Percentiles rank a stretch among this genome's conserved stretches.
Evolutionary conservation across 768 basidiomycete species (phyloP).

Genomic region (Antrodiella citrinella): DNA sequence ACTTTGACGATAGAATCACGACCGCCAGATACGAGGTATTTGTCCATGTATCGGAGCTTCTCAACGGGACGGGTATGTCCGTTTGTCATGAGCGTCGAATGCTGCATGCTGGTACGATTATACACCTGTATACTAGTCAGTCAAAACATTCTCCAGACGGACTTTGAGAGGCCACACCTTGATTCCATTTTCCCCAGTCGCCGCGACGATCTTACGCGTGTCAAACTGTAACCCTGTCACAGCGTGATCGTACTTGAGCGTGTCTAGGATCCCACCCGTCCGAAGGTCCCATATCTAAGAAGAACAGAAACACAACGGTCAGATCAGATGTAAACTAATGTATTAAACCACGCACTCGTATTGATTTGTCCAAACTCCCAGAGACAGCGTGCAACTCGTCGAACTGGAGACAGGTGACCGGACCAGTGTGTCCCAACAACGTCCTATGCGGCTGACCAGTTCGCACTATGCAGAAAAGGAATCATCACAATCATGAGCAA

Average conservation of each 20-base stretch:
- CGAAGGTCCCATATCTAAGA: constrained; percentile 95
- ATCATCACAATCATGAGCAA: background rate
- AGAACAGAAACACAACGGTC: constrained; percentile 1
- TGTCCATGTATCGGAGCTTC: constrained; percentile 90
- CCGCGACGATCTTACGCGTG: constrained; percentile 85
- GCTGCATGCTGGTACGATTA: constrained; percentile 89
- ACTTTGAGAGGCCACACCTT: constrained; percentile 46
- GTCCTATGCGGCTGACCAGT: constrained; percentile 83
- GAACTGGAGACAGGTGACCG: constrained; percentile 92
- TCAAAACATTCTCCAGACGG: constrained; percentile 1
- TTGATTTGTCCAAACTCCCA: constrained; percentile 88
- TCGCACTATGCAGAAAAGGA: background rate
- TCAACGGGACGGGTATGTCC: constrained; percentile 91
- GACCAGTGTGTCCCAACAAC: constrained; percentile 84
- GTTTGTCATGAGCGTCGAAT: constrained; percentile 77
- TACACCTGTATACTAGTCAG: constrained; percentile 80
- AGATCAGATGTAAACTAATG: background rate
- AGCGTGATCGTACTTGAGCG: constrained; percentile 82
- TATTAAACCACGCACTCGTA: constrained; percentile 51
- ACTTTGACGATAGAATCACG: constrained; percentile 83
- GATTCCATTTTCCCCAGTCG: constrained; percentile 87
- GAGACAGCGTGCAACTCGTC: constrained; percentile 92
- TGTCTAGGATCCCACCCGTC: constrained; percentile 80
- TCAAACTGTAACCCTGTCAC: constrained; percentile 94
- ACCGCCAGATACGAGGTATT: constrained; percentile 86